Evolutionary conservation across 2,329 filamentous ascomycete genomes (phyloP).

Genomic region (Lasiodiplodia citricola): DNA sequence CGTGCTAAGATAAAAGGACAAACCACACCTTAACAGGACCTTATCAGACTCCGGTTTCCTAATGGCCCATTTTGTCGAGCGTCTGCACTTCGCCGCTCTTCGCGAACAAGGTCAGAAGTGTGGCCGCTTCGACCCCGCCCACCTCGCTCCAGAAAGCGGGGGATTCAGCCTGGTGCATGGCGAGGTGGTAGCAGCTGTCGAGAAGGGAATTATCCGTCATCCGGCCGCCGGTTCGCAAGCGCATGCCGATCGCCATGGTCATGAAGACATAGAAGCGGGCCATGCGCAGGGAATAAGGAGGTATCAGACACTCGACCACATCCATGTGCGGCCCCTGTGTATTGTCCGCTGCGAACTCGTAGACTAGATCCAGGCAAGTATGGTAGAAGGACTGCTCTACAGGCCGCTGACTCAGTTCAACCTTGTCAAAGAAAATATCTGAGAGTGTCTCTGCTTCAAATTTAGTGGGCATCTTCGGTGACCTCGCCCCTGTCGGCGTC

Average conservation of each 20-base stretch:
- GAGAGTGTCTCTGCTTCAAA: slow-evolving; percentile 46
- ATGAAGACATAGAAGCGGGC: slow-evolving; percentile 45
- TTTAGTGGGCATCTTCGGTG: slow-evolving; percentile 38
- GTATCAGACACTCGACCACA: not conserved
- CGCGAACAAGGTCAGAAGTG: slow-evolving; percentile 41
- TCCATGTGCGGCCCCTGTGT: not conserved
- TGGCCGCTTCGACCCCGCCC: slow-evolving; percentile 40
- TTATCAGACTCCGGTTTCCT: not conserved
- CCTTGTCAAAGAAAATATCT: slow-evolving; percentile 39
- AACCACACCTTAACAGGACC: not conserved
- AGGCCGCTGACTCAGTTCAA: slow-evolving; percentile 34
- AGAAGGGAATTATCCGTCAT: slow-evolving; percentile 37
- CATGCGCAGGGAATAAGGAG: slow-evolving; percentile 38
- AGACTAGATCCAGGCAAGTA: not conserved
- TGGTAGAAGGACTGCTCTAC: not conserved
- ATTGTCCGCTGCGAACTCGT: not conserved
- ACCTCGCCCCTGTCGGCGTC: slow-evolving; percentile 36
- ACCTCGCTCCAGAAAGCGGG: slow-evolving; percentile 43
- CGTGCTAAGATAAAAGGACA: not conserved
- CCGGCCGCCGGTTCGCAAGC: slow-evolving; percentile 38
- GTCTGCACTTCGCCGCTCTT: not conserved
- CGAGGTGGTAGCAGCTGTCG: slow-evolving; percentile 43
- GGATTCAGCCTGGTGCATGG: slow-evolving; percentile 40
- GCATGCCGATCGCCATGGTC: slow-evolving; percentile 45
- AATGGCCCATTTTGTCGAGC: not conserved